phyloP scores from a whole-genome alignment of 2,329 filamentous ascomycete genomes.

The Penicillium polonicum region DNA sequence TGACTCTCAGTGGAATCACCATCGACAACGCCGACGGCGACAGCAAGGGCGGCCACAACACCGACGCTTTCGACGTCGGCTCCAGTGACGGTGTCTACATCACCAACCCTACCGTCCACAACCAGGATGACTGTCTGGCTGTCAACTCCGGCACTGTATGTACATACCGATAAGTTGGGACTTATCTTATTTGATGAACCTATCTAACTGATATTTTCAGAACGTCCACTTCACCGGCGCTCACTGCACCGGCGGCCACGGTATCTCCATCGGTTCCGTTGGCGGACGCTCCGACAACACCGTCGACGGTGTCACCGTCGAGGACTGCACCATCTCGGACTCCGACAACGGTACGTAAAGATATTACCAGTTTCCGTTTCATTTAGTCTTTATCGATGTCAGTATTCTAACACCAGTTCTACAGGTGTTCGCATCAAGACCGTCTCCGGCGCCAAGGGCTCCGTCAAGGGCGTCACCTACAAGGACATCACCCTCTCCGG shows the following conservation, averaged over 20 bases:
- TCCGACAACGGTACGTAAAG: constrained; percentile 50
- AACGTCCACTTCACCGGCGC: constrained; percentile 33
- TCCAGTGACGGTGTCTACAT: constrained; percentile 45
- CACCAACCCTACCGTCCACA: constrained; percentile 53
- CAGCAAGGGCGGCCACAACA: constrained; percentile 49
- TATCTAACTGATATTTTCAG: constrained; percentile 6
- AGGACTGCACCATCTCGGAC: constrained; percentile 49
- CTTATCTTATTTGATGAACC: too few species aligned
- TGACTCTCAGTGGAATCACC: constrained; percentile 53
- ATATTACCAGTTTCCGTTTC: too few species aligned
- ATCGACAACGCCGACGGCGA: constrained; percentile 61
- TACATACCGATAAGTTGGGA: too few species aligned
- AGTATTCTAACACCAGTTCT: background rate
- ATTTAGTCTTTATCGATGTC: too few species aligned
- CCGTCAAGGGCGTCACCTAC: constrained; percentile 55
- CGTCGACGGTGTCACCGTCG: constrained; percentile 54
- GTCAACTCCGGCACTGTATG: constrained; percentile 54
- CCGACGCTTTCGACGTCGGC: constrained; percentile 44
- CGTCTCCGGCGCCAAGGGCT: constrained; percentile 52
- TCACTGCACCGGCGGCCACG: constrained; percentile 32
- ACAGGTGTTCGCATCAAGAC: constrained; percentile 57
- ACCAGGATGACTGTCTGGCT: constrained; percentile 61
- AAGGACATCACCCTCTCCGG: constrained; percentile 51
- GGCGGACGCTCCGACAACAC: constrained; percentile 56
- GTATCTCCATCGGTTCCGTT: constrained; percentile 59